Conservation (phyloP, 139 green algal genomes). For the Micractinium conductrix region DNA sequence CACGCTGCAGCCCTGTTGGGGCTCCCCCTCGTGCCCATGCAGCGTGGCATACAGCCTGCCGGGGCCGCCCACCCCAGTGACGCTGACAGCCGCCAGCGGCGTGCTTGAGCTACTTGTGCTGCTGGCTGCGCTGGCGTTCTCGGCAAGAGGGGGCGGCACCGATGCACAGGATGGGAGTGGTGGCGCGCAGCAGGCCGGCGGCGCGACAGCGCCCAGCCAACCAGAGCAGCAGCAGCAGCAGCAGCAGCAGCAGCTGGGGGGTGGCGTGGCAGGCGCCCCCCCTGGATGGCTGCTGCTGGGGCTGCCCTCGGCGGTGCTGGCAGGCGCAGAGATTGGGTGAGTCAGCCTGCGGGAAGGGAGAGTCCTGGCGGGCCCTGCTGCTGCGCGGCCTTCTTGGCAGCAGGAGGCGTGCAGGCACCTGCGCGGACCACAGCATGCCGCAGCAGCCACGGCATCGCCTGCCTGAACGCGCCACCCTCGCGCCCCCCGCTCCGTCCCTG, state of each 20-base stretch:
- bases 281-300: neutral
- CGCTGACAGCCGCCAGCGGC: neutral
- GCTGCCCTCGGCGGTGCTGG: slow-evolving; percentile 13
- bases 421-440: neutral
- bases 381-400: neutral
- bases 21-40: neutral
- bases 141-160: no score
- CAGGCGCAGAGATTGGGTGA: slow-evolving; percentile 19
- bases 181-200: no score
- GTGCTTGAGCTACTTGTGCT: slow-evolving; percentile 13
- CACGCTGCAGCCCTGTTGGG: neutral
- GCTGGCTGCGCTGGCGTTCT: neutral
- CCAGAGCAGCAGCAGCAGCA: neutral
- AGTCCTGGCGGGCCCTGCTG: no score
- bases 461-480: no score
- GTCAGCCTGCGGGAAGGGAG: neutral
- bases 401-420: no score
- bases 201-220: neutral
- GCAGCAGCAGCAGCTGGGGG: neutral
- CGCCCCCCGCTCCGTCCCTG: no score
- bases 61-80: slow-evolving; percentile 9
- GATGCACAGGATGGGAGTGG: neutral
- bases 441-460: no score
- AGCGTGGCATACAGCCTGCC: slow-evolving; percentile 26
- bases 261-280: neutral